Percentiles rank a stretch among this genome's conserved stretches.
These are phyloP conservation scores for Peronospora farinosa DNA, from an alignment of 352 stramenopile genomes.

Conservation along the genomic window DNA sequence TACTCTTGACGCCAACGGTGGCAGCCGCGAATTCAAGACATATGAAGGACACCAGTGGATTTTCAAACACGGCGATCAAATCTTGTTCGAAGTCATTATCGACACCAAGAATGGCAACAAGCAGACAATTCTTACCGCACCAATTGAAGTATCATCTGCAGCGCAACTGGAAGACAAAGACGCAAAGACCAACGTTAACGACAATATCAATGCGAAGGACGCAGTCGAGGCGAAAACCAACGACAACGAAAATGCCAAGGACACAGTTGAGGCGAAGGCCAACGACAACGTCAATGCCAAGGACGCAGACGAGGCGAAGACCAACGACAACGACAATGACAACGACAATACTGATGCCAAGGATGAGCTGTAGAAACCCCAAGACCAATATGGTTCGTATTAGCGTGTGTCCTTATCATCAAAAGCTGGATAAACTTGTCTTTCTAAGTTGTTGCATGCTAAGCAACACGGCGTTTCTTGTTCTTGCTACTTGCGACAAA, in stretches of 20 bases:
- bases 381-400: constrained; percentile 4
- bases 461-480: constrained; percentile 56
- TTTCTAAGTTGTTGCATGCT: constrained; percentile 12
- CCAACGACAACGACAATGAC: background rate
- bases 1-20: constrained; percentile 41
- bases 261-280: constrained; percentile 1
- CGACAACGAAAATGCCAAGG: background rate
- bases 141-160: constrained; percentile 15
- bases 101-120: constrained; percentile 37
- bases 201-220: background rate
- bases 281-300: constrained; percentile 13
- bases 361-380: constrained; percentile 36
- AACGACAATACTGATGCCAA: constrained; percentile 14
- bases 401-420: constrained; percentile 7
- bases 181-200: background rate
- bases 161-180: constrained; percentile 1
- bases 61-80: constrained; percentile 43
- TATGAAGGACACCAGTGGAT: constrained; percentile 66
- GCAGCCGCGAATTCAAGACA: constrained; percentile 49
- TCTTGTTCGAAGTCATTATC: constrained; percentile 52
- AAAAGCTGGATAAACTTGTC: constrained; percentile 21
- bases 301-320: constrained; percentile 17
- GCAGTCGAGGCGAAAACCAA: constrained; percentile 2
- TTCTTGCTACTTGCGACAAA: constrained; percentile 41
- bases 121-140: constrained; percentile 45